Conservation (phyloP, 768 basidiomycete species). For the Boletus tomentosulus region DNA sequence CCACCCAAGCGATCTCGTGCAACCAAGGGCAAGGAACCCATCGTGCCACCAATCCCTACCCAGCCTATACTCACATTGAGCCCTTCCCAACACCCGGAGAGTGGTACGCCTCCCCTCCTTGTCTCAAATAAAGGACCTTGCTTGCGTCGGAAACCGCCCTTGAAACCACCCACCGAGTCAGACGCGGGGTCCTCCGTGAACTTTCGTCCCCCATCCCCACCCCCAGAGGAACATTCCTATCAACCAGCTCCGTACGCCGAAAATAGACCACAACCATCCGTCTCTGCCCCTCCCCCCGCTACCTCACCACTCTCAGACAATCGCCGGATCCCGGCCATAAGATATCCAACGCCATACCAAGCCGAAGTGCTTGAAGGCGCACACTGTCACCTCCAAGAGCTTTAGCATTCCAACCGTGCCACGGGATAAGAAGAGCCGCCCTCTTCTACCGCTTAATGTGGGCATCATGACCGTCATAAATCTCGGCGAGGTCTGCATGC, state of each 20-base stretch:
- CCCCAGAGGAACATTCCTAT: constrained; percentile 32
- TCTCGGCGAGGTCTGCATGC: constrained; percentile 73
- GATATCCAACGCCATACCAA: constrained; percentile 47
- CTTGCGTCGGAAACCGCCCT: constrained; percentile 46
- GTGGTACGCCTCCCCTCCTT: constrained; percentile 29
- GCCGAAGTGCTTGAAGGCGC: constrained; percentile 75
- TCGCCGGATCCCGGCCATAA: constrained; percentile 25
- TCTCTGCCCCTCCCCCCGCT: constrained; percentile 13
- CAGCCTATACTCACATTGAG: constrained; percentile 28
- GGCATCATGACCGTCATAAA: constrained; percentile 83
- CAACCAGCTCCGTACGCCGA: constrained; percentile 19
- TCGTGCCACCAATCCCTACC: constrained; percentile 16
- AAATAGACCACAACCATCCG: constrained; percentile 21
- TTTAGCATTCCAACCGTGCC: constrained; percentile 77
- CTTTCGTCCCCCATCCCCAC: constrained; percentile 27
- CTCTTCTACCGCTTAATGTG: constrained; percentile 74
- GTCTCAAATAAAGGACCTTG: constrained; percentile 47
- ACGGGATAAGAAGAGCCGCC: constrained; percentile 64
- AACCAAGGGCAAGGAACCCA: constrained; percentile 39
- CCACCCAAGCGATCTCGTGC: constrained; percentile 31
- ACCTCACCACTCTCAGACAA: constrained; percentile 20
- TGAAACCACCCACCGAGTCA: constrained; percentile 24
- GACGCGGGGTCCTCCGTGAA: constrained; percentile 17
- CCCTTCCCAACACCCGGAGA: constrained; percentile 20
- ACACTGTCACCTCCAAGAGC: constrained; percentile 74